These are phyloP conservation scores for Diospyros lotus DNA, from an alignment of 148 eudicot species.

Conservation along the genomic window DNA sequence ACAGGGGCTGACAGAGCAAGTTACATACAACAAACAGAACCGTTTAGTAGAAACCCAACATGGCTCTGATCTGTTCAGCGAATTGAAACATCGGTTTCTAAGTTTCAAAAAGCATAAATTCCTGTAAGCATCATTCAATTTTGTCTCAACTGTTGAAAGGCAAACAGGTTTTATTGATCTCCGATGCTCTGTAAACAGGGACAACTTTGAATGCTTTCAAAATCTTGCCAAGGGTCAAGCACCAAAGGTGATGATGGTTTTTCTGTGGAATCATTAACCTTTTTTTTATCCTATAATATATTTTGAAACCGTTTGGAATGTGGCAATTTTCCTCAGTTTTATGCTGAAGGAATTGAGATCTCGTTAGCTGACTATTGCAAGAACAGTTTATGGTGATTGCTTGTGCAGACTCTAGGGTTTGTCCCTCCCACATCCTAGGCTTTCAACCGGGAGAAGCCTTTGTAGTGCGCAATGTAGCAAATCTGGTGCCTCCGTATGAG, in stretches of 20 bases:
- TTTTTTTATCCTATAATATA: background rate
- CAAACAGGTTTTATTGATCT: slow-evolving; percentile 1
- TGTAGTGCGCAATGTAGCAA: slow-evolving; percentile 81
- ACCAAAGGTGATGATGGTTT: slow-evolving; percentile 55
- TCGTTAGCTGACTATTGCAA: slow-evolving; percentile 34
- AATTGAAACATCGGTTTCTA: slow-evolving; percentile 59
- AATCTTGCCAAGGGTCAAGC: slow-evolving; percentile 65
- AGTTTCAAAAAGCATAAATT: slow-evolving; percentile 73
- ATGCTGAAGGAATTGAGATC: slow-evolving; percentile 17
- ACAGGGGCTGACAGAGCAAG: slow-evolving; percentile 34
- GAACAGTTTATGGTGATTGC: slow-evolving; percentile 89
- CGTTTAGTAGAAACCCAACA: slow-evolving; percentile 20
- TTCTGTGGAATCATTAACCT: background rate
- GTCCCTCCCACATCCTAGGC: slow-evolving; percentile 83
- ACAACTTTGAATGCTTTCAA: slow-evolving; percentile 54
- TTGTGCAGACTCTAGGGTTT: slow-evolving; percentile 97
- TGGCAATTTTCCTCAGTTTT: slow-evolving; percentile 1
- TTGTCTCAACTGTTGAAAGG: background rate
- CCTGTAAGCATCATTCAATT: slow-evolving; percentile 46
- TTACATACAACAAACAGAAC: slow-evolving; percentile 24
- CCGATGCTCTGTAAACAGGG: slow-evolving; percentile 39
- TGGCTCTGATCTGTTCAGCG: slow-evolving; percentile 39
- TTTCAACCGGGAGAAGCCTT: slow-evolving; percentile 96
- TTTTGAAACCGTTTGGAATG: background rate
- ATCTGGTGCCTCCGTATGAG: slow-evolving; percentile 85